Base-by-base conservation (phyloP, 225 moss, liverwort and hornwort species). In the Pseudoscleropodium purum region DNA sequence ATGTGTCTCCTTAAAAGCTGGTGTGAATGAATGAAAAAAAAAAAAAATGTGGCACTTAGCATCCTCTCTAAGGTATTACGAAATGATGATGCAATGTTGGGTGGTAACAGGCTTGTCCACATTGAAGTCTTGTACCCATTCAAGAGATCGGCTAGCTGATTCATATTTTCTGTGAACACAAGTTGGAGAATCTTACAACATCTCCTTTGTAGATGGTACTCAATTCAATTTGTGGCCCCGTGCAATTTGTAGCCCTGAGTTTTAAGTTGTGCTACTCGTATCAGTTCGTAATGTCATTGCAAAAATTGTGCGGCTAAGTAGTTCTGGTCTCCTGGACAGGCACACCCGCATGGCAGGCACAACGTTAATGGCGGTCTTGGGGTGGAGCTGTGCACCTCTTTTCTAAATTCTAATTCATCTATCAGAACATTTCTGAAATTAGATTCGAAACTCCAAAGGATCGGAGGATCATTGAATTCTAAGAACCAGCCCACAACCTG, bases 401-500 rank as follows among this genome's bases (percentile, higher is more conserved):
- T 64, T 37, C 74, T 29, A 18, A 65, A 79, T n/a, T 62, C 74
- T 34, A 88, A 43, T 77, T 83, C 41, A 31, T 45, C 82, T 87
- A 60, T 49, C 63, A 37, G 76, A 17, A 47, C 85, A 37, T 15
- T 16, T 26, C 41, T 66, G 57, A 68, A 82, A 49, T 41, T n/a
- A 64, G 18, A 61, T 23, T 60, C 68, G 74, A 88, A 68, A 59
- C 36, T 79, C 75, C 62, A 33, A 63, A 34, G 43, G 52, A 89
- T 75, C 24, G n/a, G 83, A 79, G 65, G 78, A 65, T 85, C 81
- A 63, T 36, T 70, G 62, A 75, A n/a, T 73, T 73, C 63, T 89
- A 91, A 64, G 85, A 91, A 88, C 64, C 82, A 83, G 78, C n/a
- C 82, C 89, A 88, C 78, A 91, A 64, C 64, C 89, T 90, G 59